phyloP scores from a whole-genome alignment of 2,329 filamentous ascomycete species.

The Cladosporium oxysporum region DNA sequence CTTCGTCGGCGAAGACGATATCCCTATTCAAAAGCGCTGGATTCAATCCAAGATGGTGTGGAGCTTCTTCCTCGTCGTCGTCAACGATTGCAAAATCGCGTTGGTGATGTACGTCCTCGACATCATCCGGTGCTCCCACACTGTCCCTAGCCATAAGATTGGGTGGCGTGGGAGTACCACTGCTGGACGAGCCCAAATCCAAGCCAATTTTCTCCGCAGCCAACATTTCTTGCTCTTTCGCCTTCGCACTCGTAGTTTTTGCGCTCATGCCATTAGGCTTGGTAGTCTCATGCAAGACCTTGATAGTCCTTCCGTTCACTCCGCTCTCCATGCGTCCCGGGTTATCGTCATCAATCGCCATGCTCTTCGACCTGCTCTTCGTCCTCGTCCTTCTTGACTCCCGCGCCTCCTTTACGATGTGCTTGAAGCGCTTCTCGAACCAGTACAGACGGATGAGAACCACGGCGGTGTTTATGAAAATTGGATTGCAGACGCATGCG shows the following conservation, averaged over 20 bases:
- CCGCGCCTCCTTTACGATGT: slow-evolving; percentile 73
- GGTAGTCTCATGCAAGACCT: slow-evolving; percentile 62
- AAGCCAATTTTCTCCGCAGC: slow-evolving; percentile 48
- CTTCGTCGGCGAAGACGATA: slow-evolving; percentile 70
- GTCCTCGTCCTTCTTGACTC: slow-evolving; percentile 65
- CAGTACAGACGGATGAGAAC: slow-evolving; percentile 94
- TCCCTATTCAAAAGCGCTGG: slow-evolving; percentile 40
- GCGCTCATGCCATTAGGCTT: slow-evolving; percentile 48
- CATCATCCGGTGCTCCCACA: not conserved
- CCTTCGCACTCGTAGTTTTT: slow-evolving; percentile 55
- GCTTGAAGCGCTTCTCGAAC: slow-evolving; percentile 95
- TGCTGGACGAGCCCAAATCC: slow-evolving; percentile 32
- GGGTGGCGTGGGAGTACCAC: slow-evolving; percentile 2
- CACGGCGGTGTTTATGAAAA: slow-evolving; percentile 80
- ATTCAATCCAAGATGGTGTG: slow-evolving; percentile 32
- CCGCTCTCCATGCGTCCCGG: slow-evolving; percentile 58
- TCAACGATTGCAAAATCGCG: slow-evolving; percentile 9
- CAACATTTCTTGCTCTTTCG: slow-evolving; percentile 42
- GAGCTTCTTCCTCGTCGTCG: slow-evolving; percentile 20
- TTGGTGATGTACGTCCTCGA: not conserved
- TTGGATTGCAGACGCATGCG: slow-evolving; percentile 75
- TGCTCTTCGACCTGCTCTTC: slow-evolving; percentile 43
- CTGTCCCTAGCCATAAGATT: slow-evolving; percentile 16
- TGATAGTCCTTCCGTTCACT: slow-evolving; percentile 59
- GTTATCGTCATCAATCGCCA: slow-evolving; percentile 46